These are phyloP conservation scores for Corymbia maculata DNA, from an alignment of 345 rosid species.

Conservation along the genomic window DNA sequence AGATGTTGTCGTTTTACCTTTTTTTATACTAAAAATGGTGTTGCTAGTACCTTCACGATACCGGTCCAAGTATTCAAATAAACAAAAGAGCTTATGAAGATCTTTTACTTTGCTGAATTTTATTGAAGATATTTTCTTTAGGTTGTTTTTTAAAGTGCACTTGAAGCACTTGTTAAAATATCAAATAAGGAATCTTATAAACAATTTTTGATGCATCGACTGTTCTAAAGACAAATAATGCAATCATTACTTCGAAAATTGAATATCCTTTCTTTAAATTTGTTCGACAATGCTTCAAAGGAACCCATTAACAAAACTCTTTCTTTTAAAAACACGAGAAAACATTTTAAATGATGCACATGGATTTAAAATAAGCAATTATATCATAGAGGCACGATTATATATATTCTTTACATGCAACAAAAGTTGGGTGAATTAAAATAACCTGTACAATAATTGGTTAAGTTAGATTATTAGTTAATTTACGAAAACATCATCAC, in stretches of 20 bases:
- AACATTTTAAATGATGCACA: neutral
- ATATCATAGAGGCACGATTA: neutral
- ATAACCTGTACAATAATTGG: neutral
- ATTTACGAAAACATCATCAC: neutral
- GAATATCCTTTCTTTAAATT: neutral
- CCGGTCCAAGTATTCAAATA: neutral
- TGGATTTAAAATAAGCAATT: neutral
- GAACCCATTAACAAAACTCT: neutral
- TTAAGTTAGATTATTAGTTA: neutral
- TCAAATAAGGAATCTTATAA: too few relatives aligned
- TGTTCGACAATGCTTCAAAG: neutral
- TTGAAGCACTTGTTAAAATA: neutral
- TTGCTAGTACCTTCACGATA: neutral
- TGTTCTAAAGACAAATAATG: neutral
- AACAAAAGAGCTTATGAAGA: neutral
- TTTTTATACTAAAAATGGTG: too few relatives aligned
- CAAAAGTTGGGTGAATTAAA: neutral
- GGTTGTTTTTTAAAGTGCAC: neutral
- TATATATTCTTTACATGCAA: neutral
- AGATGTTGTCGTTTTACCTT: neutral
- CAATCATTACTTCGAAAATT: neutral
- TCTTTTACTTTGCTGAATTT: neutral
- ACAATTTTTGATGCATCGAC: neutral
- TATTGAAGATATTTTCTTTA: neutral
- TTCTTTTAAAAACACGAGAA: neutral